Base-by-base conservation (phyloP, 805 yeast species). In the Metschnikowia anglica region DNA sequence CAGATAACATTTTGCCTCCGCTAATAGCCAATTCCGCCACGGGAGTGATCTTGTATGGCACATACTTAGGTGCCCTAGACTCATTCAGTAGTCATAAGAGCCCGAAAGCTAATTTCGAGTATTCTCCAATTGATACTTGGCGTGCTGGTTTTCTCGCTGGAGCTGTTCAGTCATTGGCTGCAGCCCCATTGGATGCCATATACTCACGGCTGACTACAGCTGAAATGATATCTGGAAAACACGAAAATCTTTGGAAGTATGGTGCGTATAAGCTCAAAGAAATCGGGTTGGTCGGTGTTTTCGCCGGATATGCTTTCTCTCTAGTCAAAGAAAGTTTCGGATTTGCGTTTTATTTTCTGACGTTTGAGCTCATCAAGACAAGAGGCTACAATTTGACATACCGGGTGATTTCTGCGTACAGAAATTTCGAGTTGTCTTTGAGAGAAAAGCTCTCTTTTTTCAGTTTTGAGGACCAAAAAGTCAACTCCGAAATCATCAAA, bases 111-210 rank as follows among this genome's bases (percentile, higher is more conserved):
- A 38, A 39, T n/a, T 39, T 33, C 25, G 43, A 43, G 24, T 63
- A 60, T 40, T 40, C 51, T 4, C 43, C 66, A 0, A 30, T 68
- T 43, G 88, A 86, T 52, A 80, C 88, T 0, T 79, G 87, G 63
- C 62, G 80, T 36, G 88, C 97, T 0, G 98, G 98, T 0, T 80
- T 83, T 43, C 50, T 87, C 0, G 97, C 97, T 0, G 97, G 97
- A 1, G 80, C 83, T 0, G 80, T 81, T 18, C 96, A 93, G 54
- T 85, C 95, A n/a, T 65, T 88, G 13, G 90, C 88, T 0, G 96
- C 96, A 2, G 91, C 97, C 1, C 98, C 98, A 0, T 73, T 91
- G 4, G 97, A 91, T 63, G 96, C 97, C 6, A 80, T 91, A 3
- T 85, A 84, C 56, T 79, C 95, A 1, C 73, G 97, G 51, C 86